These are phyloP conservation scores for Liriodendron chinense DNA, from an alignment of 164 flowering plant genomes.

Conservation along the genomic window DNA sequence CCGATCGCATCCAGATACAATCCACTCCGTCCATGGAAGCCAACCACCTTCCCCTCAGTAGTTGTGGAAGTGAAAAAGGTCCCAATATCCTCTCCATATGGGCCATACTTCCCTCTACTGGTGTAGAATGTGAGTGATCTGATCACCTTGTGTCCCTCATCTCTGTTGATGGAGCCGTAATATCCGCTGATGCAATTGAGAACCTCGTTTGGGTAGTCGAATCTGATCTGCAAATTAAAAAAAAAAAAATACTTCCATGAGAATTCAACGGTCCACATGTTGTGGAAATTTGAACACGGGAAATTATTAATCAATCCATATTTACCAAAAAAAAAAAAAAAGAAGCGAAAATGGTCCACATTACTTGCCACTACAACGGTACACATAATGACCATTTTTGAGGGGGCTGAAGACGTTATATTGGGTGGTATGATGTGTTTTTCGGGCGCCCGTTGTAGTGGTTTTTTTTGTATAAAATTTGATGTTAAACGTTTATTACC, in stretches of 20 bases:
- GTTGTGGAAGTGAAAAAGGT: conserved; percentile 61
- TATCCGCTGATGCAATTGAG: conserved; percentile 64
- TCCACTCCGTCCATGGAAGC: conserved; percentile 82
- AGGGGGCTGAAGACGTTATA: not conserved
- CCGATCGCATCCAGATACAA: conserved; percentile 78
- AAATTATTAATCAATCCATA: not conserved
- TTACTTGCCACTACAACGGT: no score
- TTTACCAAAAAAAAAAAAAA: not conserved
- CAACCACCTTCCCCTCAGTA: conserved; percentile 78
- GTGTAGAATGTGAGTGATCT: conserved; percentile 65
- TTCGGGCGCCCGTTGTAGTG: no score
- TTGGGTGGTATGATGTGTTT: not conserved
- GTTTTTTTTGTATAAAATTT: no score
- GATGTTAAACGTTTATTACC: conserved; percentile 27
- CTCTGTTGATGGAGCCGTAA: conserved; percentile 36
- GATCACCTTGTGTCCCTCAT: conserved; percentile 35
- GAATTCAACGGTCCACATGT: not conserved
- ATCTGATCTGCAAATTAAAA: conserved; percentile 33
- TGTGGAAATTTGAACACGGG: not conserved
- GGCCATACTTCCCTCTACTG: conserved; percentile 69
- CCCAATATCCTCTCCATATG: conserved; percentile 76
- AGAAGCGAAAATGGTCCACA: not conserved
- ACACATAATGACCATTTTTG: not conserved
- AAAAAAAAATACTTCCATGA: not conserved
- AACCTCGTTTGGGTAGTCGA: conserved; percentile 71